Evolutionary conservation across 768 basidiomycete species (phyloP).

Genomic region (Solioccasus polychromus): DNA sequence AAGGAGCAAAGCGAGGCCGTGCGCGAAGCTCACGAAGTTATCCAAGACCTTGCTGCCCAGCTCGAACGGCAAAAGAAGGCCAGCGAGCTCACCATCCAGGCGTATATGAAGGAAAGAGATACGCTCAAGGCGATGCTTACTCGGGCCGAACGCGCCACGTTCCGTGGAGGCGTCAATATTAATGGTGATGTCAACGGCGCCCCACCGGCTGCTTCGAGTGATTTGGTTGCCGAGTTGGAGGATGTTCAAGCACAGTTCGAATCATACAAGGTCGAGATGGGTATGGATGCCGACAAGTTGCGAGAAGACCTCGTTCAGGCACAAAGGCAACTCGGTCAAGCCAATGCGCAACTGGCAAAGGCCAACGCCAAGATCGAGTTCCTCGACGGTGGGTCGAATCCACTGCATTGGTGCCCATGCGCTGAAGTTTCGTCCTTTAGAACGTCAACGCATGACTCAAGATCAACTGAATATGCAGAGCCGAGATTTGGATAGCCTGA

Average conservation of each 20-base stretch:
- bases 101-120: conserved; percentile 86
- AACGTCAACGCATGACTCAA: conserved; percentile 67
- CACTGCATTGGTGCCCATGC: neutral
- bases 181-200: conserved; percentile 33
- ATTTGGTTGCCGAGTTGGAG: conserved; percentile 57
- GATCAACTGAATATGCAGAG: conserved; percentile 63
- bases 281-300: conserved; percentile 66
- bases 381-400: conserved; percentile 55
- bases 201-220: conserved; percentile 25
- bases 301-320: conserved; percentile 66
- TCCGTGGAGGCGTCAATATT: conserved; percentile 28
- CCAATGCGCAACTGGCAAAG: conserved; percentile 71
- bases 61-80: conserved; percentile 75
- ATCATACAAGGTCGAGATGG: conserved; percentile 75
- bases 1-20: conserved; percentile 78
- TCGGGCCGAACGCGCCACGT: conserved; percentile 39
- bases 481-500: conserved; percentile 63
- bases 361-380: conserved; percentile 81
- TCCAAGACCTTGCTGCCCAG: conserved; percentile 73
- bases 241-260: conserved; percentile 82
- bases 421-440: conserved; percentile 37
- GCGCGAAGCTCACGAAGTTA: conserved; percentile 83
- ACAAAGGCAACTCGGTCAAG: conserved; percentile 65
- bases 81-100: conserved; percentile 68
- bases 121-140: conserved; percentile 74